Base-by-base conservation (phyloP, 495 filamentous ascomycete genomes). In the Durotheca rogersii region DNA sequence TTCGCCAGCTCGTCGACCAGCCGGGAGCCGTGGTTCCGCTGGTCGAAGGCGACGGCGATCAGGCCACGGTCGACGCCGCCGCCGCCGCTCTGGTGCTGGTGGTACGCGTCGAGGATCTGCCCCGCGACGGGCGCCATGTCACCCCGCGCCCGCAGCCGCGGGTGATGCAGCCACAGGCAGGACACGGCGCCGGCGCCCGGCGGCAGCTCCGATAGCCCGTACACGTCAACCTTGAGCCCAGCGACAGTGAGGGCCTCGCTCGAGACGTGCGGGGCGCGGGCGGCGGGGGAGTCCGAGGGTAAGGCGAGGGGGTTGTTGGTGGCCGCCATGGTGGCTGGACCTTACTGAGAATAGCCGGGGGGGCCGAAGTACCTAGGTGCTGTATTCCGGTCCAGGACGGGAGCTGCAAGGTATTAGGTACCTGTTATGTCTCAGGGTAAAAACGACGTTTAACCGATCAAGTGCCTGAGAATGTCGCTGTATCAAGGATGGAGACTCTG, bases 151-250 rank as follows among this genome's bases (percentile, higher is more conserved):
- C 81, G 72, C 23, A 85, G 69, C 15, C 93, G 82, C 1, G 86
- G 88, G 68, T 96, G 89, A 21, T 96, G 78, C 11, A 97, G 80
- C 89, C 90, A 95, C 34, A 95, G 75, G 65, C 84, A 87, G 20
- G 89, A 82, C 9, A 91, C 69, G 20, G 60, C 47, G 16, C 61
- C 56, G 21, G 78, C 67, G 11, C 72, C 48, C 7, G 74, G 15
- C 4, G 76, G 67, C 4, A 96, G 76, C 55, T 96, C 88, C 12
- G 81, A 68, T 1, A 96, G 75, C 14, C 92, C 92, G 63, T 88
- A 89, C 40, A 96, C 79, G 40, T 83, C 83, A 9, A 83, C 80
- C 6, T 85, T 73, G 19, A 96, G 81, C 17, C 92, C 90, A 17
- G 86, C 81, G 66, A 97, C 86, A 14, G 77, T 75, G 38, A 83